Evolutionary conservation across 306 rosid genomes (phyloP).

Genomic region (Argentina anserina): DNA sequence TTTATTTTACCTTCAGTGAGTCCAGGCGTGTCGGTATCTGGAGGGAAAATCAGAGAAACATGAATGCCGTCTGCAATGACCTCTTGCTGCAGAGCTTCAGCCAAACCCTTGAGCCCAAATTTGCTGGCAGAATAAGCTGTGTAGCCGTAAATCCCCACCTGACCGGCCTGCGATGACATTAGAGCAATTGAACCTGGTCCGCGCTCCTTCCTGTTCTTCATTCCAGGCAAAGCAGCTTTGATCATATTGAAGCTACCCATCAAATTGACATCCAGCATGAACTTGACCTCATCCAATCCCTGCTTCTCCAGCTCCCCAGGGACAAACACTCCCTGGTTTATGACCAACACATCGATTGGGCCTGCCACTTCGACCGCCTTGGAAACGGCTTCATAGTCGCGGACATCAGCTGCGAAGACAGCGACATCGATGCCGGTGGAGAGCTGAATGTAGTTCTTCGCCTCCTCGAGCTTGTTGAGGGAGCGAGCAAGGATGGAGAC

Average conservation of each 20-base stretch:
- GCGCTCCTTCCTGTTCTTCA: conserved; percentile 52
- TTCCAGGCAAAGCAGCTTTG: conserved; percentile 74
- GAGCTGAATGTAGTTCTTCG: conserved; percentile 44
- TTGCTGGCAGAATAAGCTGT: conserved; percentile 87
- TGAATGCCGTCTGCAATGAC: conserved; percentile 71
- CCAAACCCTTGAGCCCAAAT: conserved; percentile 88
- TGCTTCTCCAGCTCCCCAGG: conserved; percentile 71
- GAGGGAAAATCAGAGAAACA: conserved; percentile 80
- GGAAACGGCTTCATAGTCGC: conserved; percentile 60
- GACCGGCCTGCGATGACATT: conserved; percentile 93
- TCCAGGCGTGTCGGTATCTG: conserved; percentile 93
- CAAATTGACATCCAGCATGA: conserved; percentile 77
- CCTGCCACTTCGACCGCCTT: conserved; percentile 65
- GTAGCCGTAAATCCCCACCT: conserved; percentile 92
- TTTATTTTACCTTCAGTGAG: conserved; percentile 52
- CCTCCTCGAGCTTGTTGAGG: conserved; percentile 58
- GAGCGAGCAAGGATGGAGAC: conserved; percentile 90
- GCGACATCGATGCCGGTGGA: conserved; percentile 71
- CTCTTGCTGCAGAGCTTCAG: conserved; percentile 90
- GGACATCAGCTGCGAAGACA: conserved; percentile 63
- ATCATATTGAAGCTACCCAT: conserved; percentile 70
- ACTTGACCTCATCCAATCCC: conserved; percentile 69
- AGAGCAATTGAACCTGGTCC: conserved; percentile 72
- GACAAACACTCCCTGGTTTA: conserved; percentile 74
- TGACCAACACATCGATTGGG: conserved; percentile 62